These are phyloP conservation scores for Capsicum rhomboideum DNA, from an alignment of 257 asterid species.

Conservation along the genomic window DNA sequence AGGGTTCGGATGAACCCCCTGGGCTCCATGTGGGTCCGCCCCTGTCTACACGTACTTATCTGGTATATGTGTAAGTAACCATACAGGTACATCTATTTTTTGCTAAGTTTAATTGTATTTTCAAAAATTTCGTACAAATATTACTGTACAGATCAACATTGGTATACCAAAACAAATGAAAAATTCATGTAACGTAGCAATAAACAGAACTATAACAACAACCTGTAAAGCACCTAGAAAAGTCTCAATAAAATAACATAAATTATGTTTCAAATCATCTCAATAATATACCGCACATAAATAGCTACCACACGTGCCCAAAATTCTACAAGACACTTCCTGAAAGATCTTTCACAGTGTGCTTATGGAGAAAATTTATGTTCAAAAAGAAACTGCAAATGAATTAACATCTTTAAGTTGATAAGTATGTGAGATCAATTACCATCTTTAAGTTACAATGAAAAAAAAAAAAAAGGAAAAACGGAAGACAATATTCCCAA, in stretches of 20 bases:
- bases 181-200: not conserved
- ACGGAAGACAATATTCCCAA: not conserved
- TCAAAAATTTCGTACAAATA: not conserved
- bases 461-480: not conserved
- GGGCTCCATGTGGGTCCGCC: too few relatives aligned
- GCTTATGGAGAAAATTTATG: not conserved
- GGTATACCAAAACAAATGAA: not conserved
- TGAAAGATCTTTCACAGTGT: not conserved
- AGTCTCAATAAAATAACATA: not conserved
- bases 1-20: too few relatives aligned
- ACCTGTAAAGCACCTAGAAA: not conserved
- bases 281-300: not conserved
- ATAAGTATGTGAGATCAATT: not conserved
- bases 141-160: not conserved
- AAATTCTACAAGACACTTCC: not conserved
- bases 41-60: not conserved
- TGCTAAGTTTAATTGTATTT: not conserved
- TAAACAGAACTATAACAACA: not conserved
- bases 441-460: not conserved
- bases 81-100: not conserved
- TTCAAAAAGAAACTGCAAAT: not conserved
- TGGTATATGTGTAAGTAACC: not conserved
- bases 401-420: not conserved
- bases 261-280: not conserved
- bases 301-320: not conserved